These are phyloP conservation scores for Trichoderma sp. DNA, from an alignment of 2,329 filamentous ascomycete genomes.

Conservation along the genomic window DNA sequence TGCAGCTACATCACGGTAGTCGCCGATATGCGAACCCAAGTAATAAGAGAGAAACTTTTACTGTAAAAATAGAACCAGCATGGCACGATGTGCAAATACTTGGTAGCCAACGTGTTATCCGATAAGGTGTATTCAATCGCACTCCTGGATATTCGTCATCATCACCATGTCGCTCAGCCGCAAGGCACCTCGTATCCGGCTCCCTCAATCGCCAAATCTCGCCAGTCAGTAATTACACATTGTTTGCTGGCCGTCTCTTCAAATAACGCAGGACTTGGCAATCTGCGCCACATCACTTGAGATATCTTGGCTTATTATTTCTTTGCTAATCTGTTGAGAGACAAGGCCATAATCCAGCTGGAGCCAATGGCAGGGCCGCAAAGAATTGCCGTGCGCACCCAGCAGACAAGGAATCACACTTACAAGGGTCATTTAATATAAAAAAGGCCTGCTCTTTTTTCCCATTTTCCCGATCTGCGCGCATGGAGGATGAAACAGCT, in stretches of 20 bases:
- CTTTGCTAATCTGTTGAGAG: neutral
- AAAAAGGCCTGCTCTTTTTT: neutral
- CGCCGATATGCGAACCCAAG: neutral
- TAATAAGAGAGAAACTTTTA: neutral
- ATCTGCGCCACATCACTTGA: conserved; percentile 4
- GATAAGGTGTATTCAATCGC: neutral
- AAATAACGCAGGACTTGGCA: neutral
- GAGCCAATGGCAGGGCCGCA: neutral
- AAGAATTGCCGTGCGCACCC: neutral
- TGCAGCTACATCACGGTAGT: neutral
- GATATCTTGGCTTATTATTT: neutral
- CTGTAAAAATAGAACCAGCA: neutral
- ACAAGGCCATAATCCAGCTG: neutral
- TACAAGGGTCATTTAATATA: conserved; percentile 9
- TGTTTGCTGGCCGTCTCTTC: neutral
- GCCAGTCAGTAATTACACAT: neutral
- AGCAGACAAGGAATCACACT: neutral
- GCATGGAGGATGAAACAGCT: conserved; percentile 17
- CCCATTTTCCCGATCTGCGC: conserved; percentile 11
- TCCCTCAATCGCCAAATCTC: neutral
- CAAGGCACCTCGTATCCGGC: neutral
- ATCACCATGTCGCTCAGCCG: neutral
- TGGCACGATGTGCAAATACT: neutral
- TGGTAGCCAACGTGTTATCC: neutral
- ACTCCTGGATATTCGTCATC: neutral